Evolutionary conservation across 2,329 filamentous ascomycete genomes (phyloP), one percentile per base, ranked within the genome.

Genomic region (Colletotrichum costaricense): DNA sequence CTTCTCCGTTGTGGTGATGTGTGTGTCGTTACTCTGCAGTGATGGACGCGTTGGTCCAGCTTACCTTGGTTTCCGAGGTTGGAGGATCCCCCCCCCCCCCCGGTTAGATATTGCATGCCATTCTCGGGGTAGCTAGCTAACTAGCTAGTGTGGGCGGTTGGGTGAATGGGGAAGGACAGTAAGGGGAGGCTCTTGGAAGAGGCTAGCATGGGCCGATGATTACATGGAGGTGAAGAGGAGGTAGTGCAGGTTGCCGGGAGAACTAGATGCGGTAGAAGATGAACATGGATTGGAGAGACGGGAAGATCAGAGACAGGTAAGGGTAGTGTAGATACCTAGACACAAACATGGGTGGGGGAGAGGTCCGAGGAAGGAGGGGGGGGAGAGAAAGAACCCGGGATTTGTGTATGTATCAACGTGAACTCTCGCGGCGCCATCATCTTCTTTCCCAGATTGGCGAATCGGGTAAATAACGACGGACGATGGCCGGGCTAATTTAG

Each of bases 251-350:
- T 59, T 46, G 60, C 71, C 62, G 35, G 56, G 56, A 49, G 52
- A 49, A 52, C 28, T 16, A 56, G 57, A 66, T 63, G 71, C 56
- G 57, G 68, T 52, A 74, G 11, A 42, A 62, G 35, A 26, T 62
- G 28, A 66, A 30, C 67, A 74, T 62, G 66, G 71, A 33, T 71
- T 49, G 42, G 69, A 72, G 24, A 55, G 38, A 24, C 64, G 57
- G 46, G 67, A 56, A 38, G n/a, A 49, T 42, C 38, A 42, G 14
- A 42, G 38, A 49, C 56, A 26, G 46, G 28, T 28, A 54, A 24
- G 22, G 62, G 33, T 55, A 58, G n/a, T 35, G 33, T 12, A 11
- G 33, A 30, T 24, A 49, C 38, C 30, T 33, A 33, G 30, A 12
- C 12, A 35, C 33, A 35, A 49, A n/a, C 19, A 49, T 9, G 11